phyloP scores from a whole-genome alignment of 2,329 filamentous ascomycete genomes.

The Hysterium pulicare region DNA sequence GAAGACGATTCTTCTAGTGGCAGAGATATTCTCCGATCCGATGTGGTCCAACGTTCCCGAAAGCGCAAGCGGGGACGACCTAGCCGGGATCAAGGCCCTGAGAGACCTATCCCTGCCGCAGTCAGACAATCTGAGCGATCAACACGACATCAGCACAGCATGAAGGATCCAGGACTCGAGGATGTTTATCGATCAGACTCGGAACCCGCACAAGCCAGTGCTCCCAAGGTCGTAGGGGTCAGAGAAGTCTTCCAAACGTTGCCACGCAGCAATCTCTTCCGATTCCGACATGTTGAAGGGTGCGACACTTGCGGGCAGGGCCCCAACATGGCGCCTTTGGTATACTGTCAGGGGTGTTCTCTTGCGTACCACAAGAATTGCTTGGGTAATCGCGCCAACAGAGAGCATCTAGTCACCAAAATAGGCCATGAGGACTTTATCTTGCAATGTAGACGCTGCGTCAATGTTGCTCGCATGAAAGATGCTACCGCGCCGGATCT shows the following conservation, averaged over 20 bases:
- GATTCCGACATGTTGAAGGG: conserved; percentile 61
- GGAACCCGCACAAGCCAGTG: conserved; percentile 31
- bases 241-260: conserved; percentile 70
- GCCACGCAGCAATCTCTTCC: conserved; percentile 63
- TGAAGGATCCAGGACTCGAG: conserved; percentile 58
- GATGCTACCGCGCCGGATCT: conserved; percentile 68
- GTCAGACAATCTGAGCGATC: conserved; percentile 45
- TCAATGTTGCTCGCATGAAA: conserved; percentile 65
- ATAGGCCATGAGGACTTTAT: conserved; percentile 73
- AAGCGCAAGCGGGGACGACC: conserved; percentile 36
- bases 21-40: conserved; percentile 39
- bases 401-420: conserved; percentile 92
- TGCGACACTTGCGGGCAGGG: conserved; percentile 71
- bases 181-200: conserved; percentile 52
- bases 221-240: conserved; percentile 57
- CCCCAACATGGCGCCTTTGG: conserved; percentile 63
- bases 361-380: conserved; percentile 79
- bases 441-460: conserved; percentile 83
- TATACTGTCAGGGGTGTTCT: conserved; percentile 90
- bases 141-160: conserved; percentile 45
- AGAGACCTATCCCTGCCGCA: conserved; percentile 21
- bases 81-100: conserved; percentile 7
- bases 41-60: conserved; percentile 32
- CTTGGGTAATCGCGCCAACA: conserved; percentile 65
- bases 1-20: conserved; percentile 26